Evolutionary conservation across 768 basidiomycete genomes (phyloP).

Genomic region (Leccinellum albellum): DNA sequence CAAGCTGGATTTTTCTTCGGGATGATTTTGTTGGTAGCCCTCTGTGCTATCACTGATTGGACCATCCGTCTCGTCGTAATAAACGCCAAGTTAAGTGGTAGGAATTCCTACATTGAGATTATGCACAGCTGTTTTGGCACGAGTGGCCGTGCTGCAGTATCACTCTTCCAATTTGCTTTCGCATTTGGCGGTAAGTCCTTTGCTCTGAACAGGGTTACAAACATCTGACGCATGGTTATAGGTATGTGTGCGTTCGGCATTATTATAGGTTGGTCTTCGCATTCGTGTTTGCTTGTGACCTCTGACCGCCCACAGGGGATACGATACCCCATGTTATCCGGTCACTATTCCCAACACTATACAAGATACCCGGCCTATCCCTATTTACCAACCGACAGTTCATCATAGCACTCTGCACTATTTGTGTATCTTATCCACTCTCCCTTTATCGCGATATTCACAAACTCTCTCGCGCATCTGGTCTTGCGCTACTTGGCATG

Average conservation of each 20-base stretch:
- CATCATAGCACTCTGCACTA: constrained; percentile 82
- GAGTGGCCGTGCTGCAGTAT: constrained; percentile 89
- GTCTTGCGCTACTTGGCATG: constrained; percentile 91
- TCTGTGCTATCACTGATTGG: constrained; percentile 92
- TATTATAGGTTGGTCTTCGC: constrained; percentile 59
- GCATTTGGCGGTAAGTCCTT: constrained; percentile 80
- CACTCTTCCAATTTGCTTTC: constrained; percentile 96
- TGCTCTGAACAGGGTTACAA: background rate
- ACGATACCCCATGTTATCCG: constrained; percentile 94
- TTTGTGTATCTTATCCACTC: constrained; percentile 88
- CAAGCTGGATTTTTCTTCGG: constrained; percentile 95
- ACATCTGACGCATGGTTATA: constrained; percentile 27
- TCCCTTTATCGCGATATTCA: constrained; percentile 97
- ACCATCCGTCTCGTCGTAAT: constrained; percentile 94
- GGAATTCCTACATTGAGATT: constrained; percentile 88
- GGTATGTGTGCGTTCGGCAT: constrained; percentile 99
- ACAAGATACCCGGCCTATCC: constrained; percentile 66
- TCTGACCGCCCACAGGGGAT: constrained; percentile 54
- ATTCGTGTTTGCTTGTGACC: background rate
- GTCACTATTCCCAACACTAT: constrained; percentile 70
- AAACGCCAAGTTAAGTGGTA: constrained; percentile 93
- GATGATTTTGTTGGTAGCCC: constrained; percentile 69
- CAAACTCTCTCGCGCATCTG: constrained; percentile 90
- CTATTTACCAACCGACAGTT: constrained; percentile 84
- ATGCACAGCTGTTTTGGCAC: constrained; percentile 92